Evolutionary conservation across 2,329 filamentous ascomycete species (phyloP), one percentile per base, ranked within the genome.

Genomic region (Stachybotrys chlorohalonatus): DNA sequence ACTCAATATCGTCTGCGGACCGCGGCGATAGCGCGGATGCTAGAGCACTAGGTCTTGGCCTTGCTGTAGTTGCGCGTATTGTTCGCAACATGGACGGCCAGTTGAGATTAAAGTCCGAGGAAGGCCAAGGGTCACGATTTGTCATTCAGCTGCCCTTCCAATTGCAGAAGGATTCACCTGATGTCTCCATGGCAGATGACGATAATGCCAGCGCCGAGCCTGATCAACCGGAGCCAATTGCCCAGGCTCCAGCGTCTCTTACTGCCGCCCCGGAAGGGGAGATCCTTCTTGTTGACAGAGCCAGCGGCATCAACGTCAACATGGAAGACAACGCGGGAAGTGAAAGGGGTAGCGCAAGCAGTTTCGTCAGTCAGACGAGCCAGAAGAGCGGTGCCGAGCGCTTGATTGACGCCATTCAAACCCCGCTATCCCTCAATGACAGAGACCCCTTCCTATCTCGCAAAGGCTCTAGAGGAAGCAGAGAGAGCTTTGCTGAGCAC

Each of bases 71-170:
- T n/a, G 88, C 89, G 15, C 83, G 91, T 45, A 89, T 90, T 42
- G 79, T 96, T 36, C 82, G 85, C n/a, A 95, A 91, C 64, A 94
- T 95, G 89, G 86, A 93, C 56, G 92, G 91, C 0, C 91, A 95
- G 63, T 70, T 96, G 32, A 83, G 90, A 1, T 73, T 96, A 1
- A 93, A 91, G 63, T 95, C 90, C 0, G 89, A 94, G 63, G 81
- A 87, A 65, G 87, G 87, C 2, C 88, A 86, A 62, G 91, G 92
- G 1, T 92, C 90, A 16, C 80, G 88, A 53, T 95, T 96, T 59
- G 84, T 90, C 17, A 82, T 96, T 30, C 83, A 89, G 58, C 73
- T 96, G 32, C 86, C 87, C 0, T 94, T 96, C 59, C 77, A 84
- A 7, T 66, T 92, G 1, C 84, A 71, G 0, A 70, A 75, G 1